Percentiles rank a stretch among this genome's conserved stretches.
These are phyloP conservation scores for Lenwebbia sp. DNA, from an alignment of 345 rosid genomes.

Conservation along the genomic window DNA sequence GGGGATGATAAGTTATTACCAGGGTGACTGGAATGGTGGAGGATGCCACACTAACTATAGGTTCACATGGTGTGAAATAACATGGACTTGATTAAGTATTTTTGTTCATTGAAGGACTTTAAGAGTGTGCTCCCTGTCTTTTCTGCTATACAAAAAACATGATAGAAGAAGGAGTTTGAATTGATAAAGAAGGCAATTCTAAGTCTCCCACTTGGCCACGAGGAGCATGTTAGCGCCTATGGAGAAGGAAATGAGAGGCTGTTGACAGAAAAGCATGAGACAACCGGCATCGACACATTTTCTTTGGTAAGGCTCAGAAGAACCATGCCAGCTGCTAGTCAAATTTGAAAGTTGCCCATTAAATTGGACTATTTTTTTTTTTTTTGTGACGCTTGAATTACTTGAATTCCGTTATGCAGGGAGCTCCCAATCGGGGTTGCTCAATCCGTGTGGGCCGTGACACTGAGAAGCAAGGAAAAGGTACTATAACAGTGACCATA, in stretches of 20 bases:
- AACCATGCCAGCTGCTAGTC: neutral
- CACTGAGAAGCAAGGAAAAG: slow-evolving; percentile 83
- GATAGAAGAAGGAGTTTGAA: slow-evolving; percentile 78
- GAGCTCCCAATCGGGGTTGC: slow-evolving; percentile 88
- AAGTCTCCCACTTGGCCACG: slow-evolving; percentile 73
- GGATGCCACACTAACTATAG: slow-evolving; percentile 85
- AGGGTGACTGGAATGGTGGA: too few species aligned
- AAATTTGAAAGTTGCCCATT: neutral
- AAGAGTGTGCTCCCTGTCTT: neutral
- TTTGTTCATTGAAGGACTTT: neutral
- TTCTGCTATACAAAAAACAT: slow-evolving; percentile 62
- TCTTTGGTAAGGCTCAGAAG: slow-evolving; percentile 53
- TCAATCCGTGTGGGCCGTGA: slow-evolving; percentile 84
- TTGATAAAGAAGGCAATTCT: slow-evolving; percentile 79
- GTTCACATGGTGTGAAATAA: neutral
- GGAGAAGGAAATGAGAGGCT: slow-evolving; percentile 98
- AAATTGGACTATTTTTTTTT: neutral
- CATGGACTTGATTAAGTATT: neutral
- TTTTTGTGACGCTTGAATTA: neutral
- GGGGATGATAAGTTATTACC: slow-evolving; percentile 87
- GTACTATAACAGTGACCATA: too few species aligned
- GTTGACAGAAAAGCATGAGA: slow-evolving; percentile 88
- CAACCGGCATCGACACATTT: slow-evolving; percentile 75
- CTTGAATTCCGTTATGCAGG: slow-evolving; percentile 22
- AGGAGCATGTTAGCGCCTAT: slow-evolving; percentile 73